These are phyloP conservation scores for Pleurotus ostreatus DNA, from an alignment of 768 basidiomycete genomes.

Conservation along the genomic window DNA sequence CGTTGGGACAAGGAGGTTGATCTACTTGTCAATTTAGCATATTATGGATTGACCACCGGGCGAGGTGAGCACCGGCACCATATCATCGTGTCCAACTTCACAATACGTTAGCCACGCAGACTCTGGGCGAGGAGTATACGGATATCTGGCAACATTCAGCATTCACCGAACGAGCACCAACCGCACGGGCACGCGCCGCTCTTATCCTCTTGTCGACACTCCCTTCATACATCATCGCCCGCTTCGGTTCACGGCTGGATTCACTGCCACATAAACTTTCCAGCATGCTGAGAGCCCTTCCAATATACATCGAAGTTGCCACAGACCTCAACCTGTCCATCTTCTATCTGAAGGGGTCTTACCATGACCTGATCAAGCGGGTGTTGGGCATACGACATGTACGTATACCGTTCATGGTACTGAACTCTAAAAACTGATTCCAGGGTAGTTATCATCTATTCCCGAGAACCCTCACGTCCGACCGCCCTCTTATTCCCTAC, in stretches of 20 bases:
- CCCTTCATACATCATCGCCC: slow-evolving; percentile 58
- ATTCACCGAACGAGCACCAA: slow-evolving; percentile 37
- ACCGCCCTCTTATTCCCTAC: slow-evolving; percentile 83
- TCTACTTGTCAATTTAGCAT: slow-evolving; percentile 59
- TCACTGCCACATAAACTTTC: slow-evolving; percentile 29
- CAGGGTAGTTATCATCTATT: slow-evolving; percentile 62
- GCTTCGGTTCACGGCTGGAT: slow-evolving; percentile 37
- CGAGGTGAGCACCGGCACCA: slow-evolving; percentile 43
- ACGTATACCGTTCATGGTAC: slow-evolving; percentile 4
- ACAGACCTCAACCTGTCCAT: slow-evolving; percentile 74
- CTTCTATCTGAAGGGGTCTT: slow-evolving; percentile 79
- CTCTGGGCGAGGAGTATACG: slow-evolving; percentile 89
- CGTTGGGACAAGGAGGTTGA: slow-evolving; percentile 83
- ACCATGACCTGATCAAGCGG: slow-evolving; percentile 70
- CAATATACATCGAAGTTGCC: slow-evolving; percentile 48
- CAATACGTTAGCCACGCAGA: slow-evolving; percentile 58
- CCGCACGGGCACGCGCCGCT: slow-evolving; percentile 39
- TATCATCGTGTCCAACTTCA: slow-evolving; percentile 5
- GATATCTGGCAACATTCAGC: slow-evolving; percentile 73
- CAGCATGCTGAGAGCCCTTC: slow-evolving; percentile 33
- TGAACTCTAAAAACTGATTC: not conserved
- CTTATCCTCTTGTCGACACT: slow-evolving; percentile 65
- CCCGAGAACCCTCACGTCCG: slow-evolving; percentile 67
- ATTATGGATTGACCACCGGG: slow-evolving; percentile 73
- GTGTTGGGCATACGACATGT: slow-evolving; percentile 70